Evolutionary conservation across 371 early-diverging fungal genomes (phyloP), one percentile per base, ranked within the genome.

Genomic region (Spiromyces aspiralis): DNA sequence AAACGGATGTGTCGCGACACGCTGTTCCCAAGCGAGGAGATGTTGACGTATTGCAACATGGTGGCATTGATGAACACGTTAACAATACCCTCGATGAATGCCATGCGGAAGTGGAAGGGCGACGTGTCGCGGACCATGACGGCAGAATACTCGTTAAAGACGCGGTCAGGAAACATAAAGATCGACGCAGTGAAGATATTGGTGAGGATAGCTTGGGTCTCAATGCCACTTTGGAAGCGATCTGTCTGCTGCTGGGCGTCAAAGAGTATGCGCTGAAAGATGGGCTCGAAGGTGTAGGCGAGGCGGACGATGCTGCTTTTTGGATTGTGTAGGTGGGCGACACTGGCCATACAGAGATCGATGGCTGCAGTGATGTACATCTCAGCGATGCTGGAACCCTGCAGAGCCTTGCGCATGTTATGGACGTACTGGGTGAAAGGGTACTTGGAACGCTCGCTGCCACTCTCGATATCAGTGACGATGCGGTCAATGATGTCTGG

Each of bases 391-490:
- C 10, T 35, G 16, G 35, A 35, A 10, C 10, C 6, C 16, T 35
- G 35, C 6, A 35, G 35, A 35, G 35, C 35, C 35, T 16, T 6
- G 10, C 6, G 35, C 6, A 35, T 6, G 35, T 35, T 35, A 10
- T 35, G 35, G 16, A 35, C 16, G 16, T 35, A 35, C 6, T 10
- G 10, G 16, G 35, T 35, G 16, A 10, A 35, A 10, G 35, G 35
- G 16, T 16, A 35, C 16, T 35, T 35, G 35, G 35, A 35, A 6
- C 16, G 6, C n/a, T n/a, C n/a, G 6, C 35, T 61, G 43, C 58
- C 58, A 23, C 51, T 47, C 49, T 64, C 64, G 41, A 55, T 50
- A 42, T 64, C 62, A 49, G 62, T 55, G 23, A 64, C 47, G 2
- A 57, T 51, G 13, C 45, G 49, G 3, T 53, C 52, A 21, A 62